phyloP scores from a whole-genome alignment of 257 asterid species.

The Osmanthus fragrans region DNA sequence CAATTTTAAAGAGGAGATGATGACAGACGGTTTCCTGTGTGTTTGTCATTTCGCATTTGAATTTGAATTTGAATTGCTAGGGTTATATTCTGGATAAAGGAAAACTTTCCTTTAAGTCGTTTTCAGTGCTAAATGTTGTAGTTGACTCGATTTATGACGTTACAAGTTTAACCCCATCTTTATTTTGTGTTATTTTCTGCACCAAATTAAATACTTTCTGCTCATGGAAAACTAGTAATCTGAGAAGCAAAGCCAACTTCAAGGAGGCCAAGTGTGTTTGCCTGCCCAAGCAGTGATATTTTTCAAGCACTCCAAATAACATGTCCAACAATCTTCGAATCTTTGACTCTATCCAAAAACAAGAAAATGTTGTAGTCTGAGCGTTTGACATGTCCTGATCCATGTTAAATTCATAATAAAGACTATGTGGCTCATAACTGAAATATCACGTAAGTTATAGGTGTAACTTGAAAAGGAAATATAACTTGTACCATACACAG shows the following conservation, averaged over 20 bases:
- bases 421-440: not conserved
- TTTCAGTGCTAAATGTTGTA: not conserved
- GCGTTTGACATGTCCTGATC: not conserved
- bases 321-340: not conserved
- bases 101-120: not conserved
- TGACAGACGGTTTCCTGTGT: not conserved
- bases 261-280: not conserved
- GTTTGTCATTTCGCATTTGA: conserved; percentile 7
- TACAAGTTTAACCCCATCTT: not conserved
- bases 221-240: not conserved
- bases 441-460: not conserved
- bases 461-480: not conserved
- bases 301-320: not conserved
- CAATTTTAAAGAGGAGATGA: not conserved
- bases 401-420: not conserved
- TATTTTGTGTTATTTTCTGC: not conserved
- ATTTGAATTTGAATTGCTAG: not conserved
- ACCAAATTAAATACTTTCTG: not conserved
- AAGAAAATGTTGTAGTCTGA: not conserved
- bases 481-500: too few relatives aligned
- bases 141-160: not conserved
- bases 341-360: not conserved
- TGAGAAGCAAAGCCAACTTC: not conserved
- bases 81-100: not conserved
- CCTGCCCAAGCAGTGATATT: not conserved